Conservation (phyloP, 2,329 filamentous ascomycete genomes). For the Xylaria sp. region DNA sequence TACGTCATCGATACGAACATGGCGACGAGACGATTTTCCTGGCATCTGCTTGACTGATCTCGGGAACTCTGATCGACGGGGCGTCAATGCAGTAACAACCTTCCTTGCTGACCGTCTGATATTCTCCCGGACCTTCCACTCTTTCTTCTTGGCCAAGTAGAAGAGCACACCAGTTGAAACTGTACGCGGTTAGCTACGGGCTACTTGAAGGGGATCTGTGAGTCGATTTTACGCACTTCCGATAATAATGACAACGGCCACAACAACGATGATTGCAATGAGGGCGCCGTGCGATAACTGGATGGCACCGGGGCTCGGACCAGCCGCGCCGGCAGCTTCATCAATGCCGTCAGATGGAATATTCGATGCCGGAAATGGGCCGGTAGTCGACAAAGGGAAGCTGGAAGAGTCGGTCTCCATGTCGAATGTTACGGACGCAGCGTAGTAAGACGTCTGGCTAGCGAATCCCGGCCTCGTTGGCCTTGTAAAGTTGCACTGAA, state of each 20-base stretch:
- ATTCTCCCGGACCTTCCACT: slow-evolving; percentile 72
- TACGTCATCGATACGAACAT: slow-evolving; percentile 49
- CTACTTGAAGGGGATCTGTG: background rate
- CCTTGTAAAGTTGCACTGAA: background rate
- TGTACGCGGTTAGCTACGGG: slow-evolving; percentile 31
- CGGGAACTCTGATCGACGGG: slow-evolving; percentile 56
- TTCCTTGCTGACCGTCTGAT: slow-evolving; percentile 62
- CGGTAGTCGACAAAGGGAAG: slow-evolving; percentile 15
- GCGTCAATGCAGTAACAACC: slow-evolving; percentile 58
- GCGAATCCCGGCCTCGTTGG: background rate
- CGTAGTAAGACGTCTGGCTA: background rate
- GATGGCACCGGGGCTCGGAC: slow-evolving; percentile 54
- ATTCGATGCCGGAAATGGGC: slow-evolving; percentile 25
- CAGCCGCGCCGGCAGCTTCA: slow-evolving; percentile 59
- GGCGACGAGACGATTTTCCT: slow-evolving; percentile 34
- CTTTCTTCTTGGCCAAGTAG: slow-evolving; percentile 75
- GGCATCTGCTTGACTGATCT: slow-evolving; percentile 47
- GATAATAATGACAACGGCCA: slow-evolving; percentile 59
- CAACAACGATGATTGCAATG: slow-evolving; percentile 69
- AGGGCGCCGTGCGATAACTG: slow-evolving; percentile 63
- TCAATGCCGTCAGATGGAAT: slow-evolving; percentile 38
- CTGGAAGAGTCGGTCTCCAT: slow-evolving; percentile 15
- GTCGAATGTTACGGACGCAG: slow-evolving; percentile 8
- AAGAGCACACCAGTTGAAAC: slow-evolving; percentile 64
- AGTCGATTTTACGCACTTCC: slow-evolving; percentile 52